A percentile compares a stretch with the other conserved stretches of the same genome.
Evolutionary conservation across 257 asterid species (phyloP).

Genomic region (Haberlea rhodopensis): DNA sequence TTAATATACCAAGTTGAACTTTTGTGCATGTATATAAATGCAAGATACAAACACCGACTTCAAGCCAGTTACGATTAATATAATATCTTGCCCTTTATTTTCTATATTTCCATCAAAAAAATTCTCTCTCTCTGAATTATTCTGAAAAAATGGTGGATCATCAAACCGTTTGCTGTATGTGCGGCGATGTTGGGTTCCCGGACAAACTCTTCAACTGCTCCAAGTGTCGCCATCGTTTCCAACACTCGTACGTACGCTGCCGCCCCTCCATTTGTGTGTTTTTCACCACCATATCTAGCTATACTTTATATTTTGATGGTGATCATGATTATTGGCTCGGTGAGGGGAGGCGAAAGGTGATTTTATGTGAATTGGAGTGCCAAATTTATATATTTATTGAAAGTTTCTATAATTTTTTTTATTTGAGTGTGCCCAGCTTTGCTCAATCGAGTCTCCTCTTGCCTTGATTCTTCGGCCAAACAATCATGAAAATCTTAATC

Average conservation of each 20-base stretch:
- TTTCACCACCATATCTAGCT: too few relatives aligned
- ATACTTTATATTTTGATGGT: too few relatives aligned
- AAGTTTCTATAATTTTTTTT: too few relatives aligned
- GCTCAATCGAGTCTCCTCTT: too few relatives aligned
- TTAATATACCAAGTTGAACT: not conserved
- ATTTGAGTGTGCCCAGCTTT: too few relatives aligned
- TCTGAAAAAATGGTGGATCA: constrained; percentile 63
- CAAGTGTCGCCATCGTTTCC: constrained; percentile 83
- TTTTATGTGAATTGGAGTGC: too few relatives aligned
- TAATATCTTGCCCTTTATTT: not conserved
- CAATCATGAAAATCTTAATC: too few relatives aligned
- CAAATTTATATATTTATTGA: too few relatives aligned
- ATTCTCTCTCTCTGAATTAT: not conserved
- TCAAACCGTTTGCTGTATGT: constrained; percentile 84
- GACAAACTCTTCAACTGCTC: constrained; percentile 94
- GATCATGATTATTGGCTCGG: too few relatives aligned
- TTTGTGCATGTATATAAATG: constrained; percentile 26
- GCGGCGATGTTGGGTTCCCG: constrained; percentile 93
- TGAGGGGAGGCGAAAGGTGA: too few relatives aligned
- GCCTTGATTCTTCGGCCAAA: not conserved
- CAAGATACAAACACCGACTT: constrained; percentile 37
- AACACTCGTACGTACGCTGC: constrained; percentile 81
- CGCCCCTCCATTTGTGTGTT: too few relatives aligned
- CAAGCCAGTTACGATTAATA: constrained; percentile 11
- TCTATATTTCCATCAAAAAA: not conserved